These are phyloP conservation scores for Lasiodiplodia hormozganensis DNA, from an alignment of 2,329 filamentous ascomycete species.

Conservation along the genomic window DNA sequence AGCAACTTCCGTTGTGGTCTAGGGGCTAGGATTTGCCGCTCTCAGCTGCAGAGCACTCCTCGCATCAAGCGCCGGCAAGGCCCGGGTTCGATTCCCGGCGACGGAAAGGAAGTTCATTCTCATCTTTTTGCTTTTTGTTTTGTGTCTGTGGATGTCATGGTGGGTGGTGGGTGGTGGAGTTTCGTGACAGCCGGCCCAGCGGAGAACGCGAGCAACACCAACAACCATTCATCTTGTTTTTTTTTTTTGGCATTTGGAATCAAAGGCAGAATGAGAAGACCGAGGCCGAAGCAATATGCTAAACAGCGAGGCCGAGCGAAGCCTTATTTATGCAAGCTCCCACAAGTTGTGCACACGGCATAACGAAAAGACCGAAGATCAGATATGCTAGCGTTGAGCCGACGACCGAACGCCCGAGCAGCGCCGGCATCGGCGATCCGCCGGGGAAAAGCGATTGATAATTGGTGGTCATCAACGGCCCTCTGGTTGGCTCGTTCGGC, in stretches of 20 bases:
- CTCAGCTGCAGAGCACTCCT: slow-evolving; percentile 11
- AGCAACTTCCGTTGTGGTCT: slow-evolving; percentile 25
- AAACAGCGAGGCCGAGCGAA: background rate
- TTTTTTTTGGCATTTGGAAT: background rate
- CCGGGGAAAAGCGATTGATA: slow-evolving; percentile 3
- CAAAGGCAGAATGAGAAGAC: background rate
- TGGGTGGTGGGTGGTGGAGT: background rate
- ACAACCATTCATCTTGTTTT: background rate
- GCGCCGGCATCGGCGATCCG: slow-evolving; percentile 20
- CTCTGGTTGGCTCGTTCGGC: slow-evolving; percentile 5
- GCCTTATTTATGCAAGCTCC: background rate
- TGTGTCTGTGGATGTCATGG: background rate
- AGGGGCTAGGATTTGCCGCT: slow-evolving; percentile 28
- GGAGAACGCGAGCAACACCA: background rate
- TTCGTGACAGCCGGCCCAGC: background rate
- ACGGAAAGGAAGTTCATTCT: slow-evolving; percentile 6
- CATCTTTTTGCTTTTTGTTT: background rate
- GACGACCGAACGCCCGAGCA: background rate
- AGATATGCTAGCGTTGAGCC: background rate
- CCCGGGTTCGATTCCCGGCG: slow-evolving; percentile 27
- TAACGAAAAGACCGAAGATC: slow-evolving; percentile 3
- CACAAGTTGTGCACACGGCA: background rate
- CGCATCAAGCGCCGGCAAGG: slow-evolving; percentile 24
- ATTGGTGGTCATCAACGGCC: slow-evolving; percentile 14
- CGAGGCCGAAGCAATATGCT: slow-evolving; percentile 14